These are phyloP conservation scores for Vaccinium darrowii DNA, from an alignment of 148 eudicot species.

Conservation along the genomic window DNA sequence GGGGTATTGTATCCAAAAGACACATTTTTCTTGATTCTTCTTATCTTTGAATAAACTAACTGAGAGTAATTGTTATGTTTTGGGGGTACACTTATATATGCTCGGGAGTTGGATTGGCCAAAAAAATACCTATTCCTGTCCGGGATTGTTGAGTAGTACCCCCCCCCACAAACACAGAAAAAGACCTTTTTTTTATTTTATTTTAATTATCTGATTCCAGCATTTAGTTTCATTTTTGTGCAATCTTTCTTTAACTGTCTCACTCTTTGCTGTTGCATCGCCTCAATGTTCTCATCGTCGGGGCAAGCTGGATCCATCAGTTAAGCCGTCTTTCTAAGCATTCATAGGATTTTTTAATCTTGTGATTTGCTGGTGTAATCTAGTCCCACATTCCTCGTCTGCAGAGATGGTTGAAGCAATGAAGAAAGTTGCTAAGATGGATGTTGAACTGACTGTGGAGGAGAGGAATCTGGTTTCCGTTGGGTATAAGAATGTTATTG, in stretches of 20 bases:
- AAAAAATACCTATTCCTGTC: background rate
- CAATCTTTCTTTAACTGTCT: background rate
- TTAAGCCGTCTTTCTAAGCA: background rate
- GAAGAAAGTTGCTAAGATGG: slow-evolving; percentile 34
- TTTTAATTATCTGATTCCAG: background rate
- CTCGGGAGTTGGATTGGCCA: background rate
- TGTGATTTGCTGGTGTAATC: background rate
- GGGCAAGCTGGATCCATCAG: background rate
- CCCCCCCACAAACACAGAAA: too few species aligned
- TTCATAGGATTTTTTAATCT: background rate
- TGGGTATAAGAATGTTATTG: slow-evolving; percentile 38
- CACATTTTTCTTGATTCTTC: background rate
- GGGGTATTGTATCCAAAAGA: background rate
- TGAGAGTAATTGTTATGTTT: background rate
- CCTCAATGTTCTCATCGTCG: background rate
- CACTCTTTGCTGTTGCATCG: background rate
- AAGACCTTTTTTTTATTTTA: background rate
- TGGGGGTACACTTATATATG: background rate
- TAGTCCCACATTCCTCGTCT: background rate
- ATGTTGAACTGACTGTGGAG: slow-evolving; percentile 31
- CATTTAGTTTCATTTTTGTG: background rate
- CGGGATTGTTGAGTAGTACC: background rate
- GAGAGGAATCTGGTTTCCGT: slow-evolving; percentile 36
- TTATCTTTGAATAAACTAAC: background rate
- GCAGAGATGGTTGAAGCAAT: slow-evolving; percentile 43